These are phyloP conservation scores for Stygiomarasmius scandens DNA, from an alignment of 1,284 basidiomycete genomes.

Conservation along the genomic window DNA sequence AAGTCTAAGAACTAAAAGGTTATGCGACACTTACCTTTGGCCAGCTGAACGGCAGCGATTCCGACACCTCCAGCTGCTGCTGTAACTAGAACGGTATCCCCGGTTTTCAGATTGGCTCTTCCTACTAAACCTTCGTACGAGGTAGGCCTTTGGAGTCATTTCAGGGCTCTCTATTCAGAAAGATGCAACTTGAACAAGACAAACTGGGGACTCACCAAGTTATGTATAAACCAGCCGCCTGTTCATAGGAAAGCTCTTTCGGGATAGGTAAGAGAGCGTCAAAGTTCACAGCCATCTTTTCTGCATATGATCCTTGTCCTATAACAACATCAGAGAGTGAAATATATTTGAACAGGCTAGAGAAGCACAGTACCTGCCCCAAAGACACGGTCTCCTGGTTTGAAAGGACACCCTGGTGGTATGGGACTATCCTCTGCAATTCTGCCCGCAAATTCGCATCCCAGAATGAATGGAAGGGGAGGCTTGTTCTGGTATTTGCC, in stretches of 20 bases:
- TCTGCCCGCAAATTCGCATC: slow-evolving; percentile 85
- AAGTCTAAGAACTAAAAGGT: slow-evolving; percentile 4
- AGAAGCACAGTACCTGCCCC: slow-evolving; percentile 73
- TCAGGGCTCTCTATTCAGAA: neutral
- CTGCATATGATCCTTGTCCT: slow-evolving; percentile 76
- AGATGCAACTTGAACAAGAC: neutral
- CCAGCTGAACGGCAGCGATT: slow-evolving; percentile 80
- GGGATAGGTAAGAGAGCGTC: slow-evolving; percentile 20
- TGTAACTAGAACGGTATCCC: slow-evolving; percentile 88
- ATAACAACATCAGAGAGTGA: no score
- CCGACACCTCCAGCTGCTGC: slow-evolving; percentile 95
- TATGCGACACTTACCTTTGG: slow-evolving; percentile 66
- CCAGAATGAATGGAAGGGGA: slow-evolving; percentile 81
- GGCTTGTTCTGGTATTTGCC: slow-evolving; percentile 89
- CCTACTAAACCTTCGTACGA: slow-evolving; percentile 88
- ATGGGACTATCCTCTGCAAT: slow-evolving; percentile 78
- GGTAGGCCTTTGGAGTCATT: slow-evolving; percentile 54
- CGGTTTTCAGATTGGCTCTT: slow-evolving; percentile 76
- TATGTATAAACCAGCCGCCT: slow-evolving; percentile 59
- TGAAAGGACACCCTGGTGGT: slow-evolving; percentile 79
- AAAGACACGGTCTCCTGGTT: slow-evolving; percentile 88
- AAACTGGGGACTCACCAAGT: slow-evolving; percentile 51
- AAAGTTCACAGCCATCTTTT: slow-evolving; percentile 52
- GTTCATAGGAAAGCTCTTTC: slow-evolving; percentile 20
- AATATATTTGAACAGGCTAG: no score